Percentiles rank a stretch among this genome's conserved stretches.
Conservation (phyloP, 2,329 filamentous ascomycete species). For the Fusarium sp. region DNA sequence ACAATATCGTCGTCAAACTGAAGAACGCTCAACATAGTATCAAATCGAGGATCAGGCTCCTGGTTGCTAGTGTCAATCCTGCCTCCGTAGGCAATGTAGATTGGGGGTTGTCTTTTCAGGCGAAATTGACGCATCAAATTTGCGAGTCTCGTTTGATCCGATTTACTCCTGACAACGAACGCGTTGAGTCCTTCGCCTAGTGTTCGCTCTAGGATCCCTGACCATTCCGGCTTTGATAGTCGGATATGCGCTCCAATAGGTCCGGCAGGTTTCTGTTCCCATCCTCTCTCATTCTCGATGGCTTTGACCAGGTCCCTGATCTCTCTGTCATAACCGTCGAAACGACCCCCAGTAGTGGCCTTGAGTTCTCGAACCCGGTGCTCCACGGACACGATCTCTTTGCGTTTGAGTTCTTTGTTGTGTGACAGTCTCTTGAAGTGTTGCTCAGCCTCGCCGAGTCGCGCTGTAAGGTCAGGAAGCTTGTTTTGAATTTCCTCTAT, state of each 20-base stretch:
- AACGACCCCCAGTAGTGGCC: constrained; percentile 63
- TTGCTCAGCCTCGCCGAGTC: constrained; percentile 45
- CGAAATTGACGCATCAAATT: constrained; percentile 68
- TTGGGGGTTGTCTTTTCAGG: constrained; percentile 58
- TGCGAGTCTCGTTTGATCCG: constrained; percentile 76
- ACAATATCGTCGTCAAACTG: constrained; percentile 84
- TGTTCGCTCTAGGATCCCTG: constrained; percentile 78
- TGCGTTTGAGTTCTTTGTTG: constrained; percentile 55
- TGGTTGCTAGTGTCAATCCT: constrained; percentile 53
- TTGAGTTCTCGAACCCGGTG: constrained; percentile 59
- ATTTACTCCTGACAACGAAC: constrained; percentile 83
- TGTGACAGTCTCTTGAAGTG: constrained; percentile 44
- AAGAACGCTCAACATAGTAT: constrained; percentile 82
- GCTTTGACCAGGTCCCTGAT: constrained; percentile 71
- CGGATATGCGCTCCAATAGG: constrained; percentile 83
- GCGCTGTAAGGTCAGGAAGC: constrained; percentile 47
- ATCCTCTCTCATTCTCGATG: constrained; percentile 76
- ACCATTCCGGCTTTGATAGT: constrained; percentile 83
- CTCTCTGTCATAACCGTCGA: constrained; percentile 70
- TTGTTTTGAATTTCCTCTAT: constrained; percentile 43
- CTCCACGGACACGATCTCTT: constrained; percentile 64
- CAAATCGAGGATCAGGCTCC: constrained; percentile 77
- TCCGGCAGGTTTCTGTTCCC: constrained; percentile 78
- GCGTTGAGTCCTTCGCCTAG: constrained; percentile 75
- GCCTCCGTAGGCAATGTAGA: constrained; percentile 51